A percentile compares a stretch with the other conserved stretches of the same genome.
phyloP scores from a whole-genome alignment of 768 basidiomycete genomes.

The Podaxis rugospora region DNA sequence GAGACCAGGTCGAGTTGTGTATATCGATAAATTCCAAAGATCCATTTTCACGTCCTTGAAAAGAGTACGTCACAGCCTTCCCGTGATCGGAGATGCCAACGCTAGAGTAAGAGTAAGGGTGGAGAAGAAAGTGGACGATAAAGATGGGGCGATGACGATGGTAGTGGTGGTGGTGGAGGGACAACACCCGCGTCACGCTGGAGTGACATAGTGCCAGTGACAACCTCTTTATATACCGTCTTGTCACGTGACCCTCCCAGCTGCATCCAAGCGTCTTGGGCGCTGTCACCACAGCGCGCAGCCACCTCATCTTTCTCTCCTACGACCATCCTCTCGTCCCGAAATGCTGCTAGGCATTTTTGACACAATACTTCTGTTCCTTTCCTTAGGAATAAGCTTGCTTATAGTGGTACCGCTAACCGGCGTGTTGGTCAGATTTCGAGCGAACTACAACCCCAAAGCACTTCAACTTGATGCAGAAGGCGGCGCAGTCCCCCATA shows the following conservation, averaged over 20 bases:
- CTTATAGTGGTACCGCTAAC: slow-evolving; percentile 56
- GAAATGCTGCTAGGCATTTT: slow-evolving; percentile 26
- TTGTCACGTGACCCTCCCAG: neutral
- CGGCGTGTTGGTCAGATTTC: slow-evolving; percentile 69
- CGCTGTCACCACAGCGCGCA: slow-evolving; percentile 1
- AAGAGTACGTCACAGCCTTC: no score
- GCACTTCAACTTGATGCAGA: slow-evolving; percentile 77
- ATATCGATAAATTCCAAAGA: no score
- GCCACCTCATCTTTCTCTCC: slow-evolving; percentile 1
- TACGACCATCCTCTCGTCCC: slow-evolving; percentile 13
- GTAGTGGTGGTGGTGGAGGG: neutral
- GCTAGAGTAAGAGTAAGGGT: no score
- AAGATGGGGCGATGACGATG: no score
- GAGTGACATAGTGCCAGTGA: neutral
- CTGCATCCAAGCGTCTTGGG: neutral
- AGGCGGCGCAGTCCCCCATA: slow-evolving; percentile 70
- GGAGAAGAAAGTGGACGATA: no score
- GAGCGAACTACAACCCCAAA: slow-evolving; percentile 85
- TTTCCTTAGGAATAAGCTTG: slow-evolving; percentile 49
- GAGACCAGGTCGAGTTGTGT: no score
- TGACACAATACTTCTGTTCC: slow-evolving; percentile 35
- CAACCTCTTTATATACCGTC: neutral
- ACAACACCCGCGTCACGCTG: neutral
- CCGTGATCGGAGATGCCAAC: no score
- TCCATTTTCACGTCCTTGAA: no score